Conservation (phyloP, 2,329 filamentous ascomycete genomes). For the Parascedosporium putredinis region DNA sequence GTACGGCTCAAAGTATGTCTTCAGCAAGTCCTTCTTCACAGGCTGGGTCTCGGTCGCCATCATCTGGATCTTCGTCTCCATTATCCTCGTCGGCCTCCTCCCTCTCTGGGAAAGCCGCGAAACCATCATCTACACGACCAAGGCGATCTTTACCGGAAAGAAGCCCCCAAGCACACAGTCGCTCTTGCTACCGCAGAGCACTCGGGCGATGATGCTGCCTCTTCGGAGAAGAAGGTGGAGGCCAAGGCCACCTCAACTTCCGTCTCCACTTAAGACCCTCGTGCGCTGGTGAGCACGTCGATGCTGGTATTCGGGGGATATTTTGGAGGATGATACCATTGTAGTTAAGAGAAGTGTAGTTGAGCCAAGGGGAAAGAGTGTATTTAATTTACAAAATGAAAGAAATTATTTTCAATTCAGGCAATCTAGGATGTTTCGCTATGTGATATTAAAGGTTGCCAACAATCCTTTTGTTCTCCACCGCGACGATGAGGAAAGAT, state of each 20-base stretch:
- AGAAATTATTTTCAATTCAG: too few relatives aligned
- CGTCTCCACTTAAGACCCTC: neutral
- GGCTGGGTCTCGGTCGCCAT: conserved; percentile 71
- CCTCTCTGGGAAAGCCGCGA: conserved; percentile 69
- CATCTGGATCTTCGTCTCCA: conserved; percentile 67
- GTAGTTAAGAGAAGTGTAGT: too few relatives aligned
- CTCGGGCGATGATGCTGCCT: neutral
- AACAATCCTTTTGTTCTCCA: too few relatives aligned
- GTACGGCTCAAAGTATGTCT: conserved; percentile 75
- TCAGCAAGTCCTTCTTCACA: conserved; percentile 72
- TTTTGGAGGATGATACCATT: too few relatives aligned
- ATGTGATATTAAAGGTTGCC: too few relatives aligned
- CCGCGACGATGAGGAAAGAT: too few relatives aligned
- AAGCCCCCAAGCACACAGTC: neutral
- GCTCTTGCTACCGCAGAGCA: neutral
- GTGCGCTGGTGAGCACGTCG: neutral
- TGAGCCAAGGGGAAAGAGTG: too few relatives aligned
- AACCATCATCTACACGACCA: conserved; percentile 46
- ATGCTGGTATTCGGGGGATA: too few relatives aligned
- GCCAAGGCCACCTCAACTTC: neutral
- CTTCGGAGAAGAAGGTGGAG: neutral
- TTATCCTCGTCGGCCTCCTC: conserved; percentile 66
- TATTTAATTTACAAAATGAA: too few relatives aligned
- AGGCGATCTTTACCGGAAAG: neutral
- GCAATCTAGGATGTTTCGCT: too few relatives aligned